Conservation (phyloP, 1,284 basidiomycete genomes). For the Tylopilus sp. region DNA sequence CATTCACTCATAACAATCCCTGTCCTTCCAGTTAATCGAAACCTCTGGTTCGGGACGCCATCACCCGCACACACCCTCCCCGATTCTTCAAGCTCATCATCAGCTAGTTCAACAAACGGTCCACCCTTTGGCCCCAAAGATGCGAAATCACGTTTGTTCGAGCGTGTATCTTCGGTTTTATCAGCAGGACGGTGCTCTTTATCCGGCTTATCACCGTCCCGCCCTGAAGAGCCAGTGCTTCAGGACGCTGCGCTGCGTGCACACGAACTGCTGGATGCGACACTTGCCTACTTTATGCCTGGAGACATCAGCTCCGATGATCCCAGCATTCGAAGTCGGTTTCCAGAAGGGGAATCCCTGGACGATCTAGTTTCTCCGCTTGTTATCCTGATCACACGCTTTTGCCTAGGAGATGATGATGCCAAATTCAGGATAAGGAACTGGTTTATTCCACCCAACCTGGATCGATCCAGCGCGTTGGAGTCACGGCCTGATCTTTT, state of each 20-base stretch:
- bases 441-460: slow-evolving; percentile 66
- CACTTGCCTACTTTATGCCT: slow-evolving; percentile 64
- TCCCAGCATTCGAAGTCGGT: slow-evolving; percentile 46
- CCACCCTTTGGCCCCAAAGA: slow-evolving; percentile 24
- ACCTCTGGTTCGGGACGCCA: slow-evolving; percentile 44
- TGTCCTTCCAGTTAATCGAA: slow-evolving; percentile 49
- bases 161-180: slow-evolving; percentile 55
- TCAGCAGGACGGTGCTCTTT: slow-evolving; percentile 52
- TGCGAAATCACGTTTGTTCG: slow-evolving; percentile 51
- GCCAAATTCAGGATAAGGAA: slow-evolving; percentile 56
- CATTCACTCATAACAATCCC: slow-evolving; percentile 73
- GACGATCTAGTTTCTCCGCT: slow-evolving; percentile 79
- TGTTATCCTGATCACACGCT: slow-evolving; percentile 65
- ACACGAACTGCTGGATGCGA: slow-evolving; percentile 60
- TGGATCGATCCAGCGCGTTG: slow-evolving; percentile 75
- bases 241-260: slow-evolving; percentile 59
- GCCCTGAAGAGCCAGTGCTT: slow-evolving; percentile 28
- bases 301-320: slow-evolving; percentile 62
- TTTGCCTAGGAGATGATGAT: slow-evolving; percentile 60
- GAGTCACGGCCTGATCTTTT: slow-evolving; percentile 70
- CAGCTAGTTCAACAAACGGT: slow-evolving; percentile 12
- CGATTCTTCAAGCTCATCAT: slow-evolving; percentile 25
- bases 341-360: slow-evolving; percentile 51
- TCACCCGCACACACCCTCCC: slow-evolving; percentile 5
- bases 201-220: slow-evolving; percentile 50